Evolutionary conservation across 1,139 yeast species (phyloP).

Genomic region (Geotrichum cucujoidarum): DNA sequence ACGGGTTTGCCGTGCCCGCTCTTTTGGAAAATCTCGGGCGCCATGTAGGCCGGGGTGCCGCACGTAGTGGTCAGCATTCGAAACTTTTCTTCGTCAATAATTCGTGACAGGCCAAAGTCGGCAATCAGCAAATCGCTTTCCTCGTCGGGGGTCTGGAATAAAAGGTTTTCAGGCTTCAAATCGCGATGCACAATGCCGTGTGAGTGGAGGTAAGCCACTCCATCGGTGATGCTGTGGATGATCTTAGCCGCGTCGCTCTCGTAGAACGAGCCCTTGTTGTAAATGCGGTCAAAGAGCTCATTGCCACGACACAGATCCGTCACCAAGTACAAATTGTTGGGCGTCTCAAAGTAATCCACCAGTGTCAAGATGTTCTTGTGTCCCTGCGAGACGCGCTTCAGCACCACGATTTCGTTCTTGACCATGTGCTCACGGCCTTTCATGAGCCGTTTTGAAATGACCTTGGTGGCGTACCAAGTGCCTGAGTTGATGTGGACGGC

Average conservation of each 20-base stretch:
- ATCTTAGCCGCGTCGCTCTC: constrained; percentile 50
- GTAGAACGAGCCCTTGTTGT: constrained; percentile 46
- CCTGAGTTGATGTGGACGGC: constrained; percentile 40
- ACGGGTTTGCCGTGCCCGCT: constrained; percentile 56
- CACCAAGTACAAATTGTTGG: constrained; percentile 52
- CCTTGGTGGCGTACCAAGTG: constrained; percentile 41
- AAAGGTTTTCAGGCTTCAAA: constrained; percentile 85
- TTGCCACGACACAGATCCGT: constrained; percentile 68
- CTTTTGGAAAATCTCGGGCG: constrained; percentile 58
- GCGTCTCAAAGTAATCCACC: constrained; percentile 67
- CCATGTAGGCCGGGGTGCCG: constrained; percentile 74
- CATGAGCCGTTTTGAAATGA: constrained; percentile 42
- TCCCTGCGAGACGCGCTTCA: constrained; percentile 45
- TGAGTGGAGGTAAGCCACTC: constrained; percentile 64
- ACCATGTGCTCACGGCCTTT: constrained; percentile 46
- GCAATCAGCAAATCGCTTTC: constrained; percentile 56
- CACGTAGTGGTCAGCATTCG: constrained; percentile 49
- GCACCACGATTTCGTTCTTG: constrained; percentile 52
- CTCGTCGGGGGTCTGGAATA: constrained; percentile 45
- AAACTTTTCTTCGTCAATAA: constrained; percentile 43
- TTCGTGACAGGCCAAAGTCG: constrained; percentile 64
- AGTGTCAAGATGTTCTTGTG: constrained; percentile 58
- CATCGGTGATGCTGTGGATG: constrained; percentile 45
- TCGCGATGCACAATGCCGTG: constrained; percentile 87
- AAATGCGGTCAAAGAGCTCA: constrained; percentile 61